Evolutionary conservation across 495 filamentous ascomycete genomes (phyloP).

Genomic region (Xylaria acuta): DNA sequence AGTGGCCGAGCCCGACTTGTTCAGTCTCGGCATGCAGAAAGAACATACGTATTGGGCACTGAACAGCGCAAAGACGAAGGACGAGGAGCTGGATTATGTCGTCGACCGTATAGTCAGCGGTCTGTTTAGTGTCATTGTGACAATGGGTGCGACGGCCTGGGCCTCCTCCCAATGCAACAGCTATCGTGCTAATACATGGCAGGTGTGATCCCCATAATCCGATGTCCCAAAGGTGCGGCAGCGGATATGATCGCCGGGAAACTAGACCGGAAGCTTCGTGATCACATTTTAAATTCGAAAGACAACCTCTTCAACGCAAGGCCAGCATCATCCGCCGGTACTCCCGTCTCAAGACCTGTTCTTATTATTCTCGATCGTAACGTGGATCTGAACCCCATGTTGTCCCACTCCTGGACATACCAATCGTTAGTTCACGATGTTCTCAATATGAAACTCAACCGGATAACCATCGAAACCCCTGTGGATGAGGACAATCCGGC

Average conservation of each 20-base stretch:
- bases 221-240: constrained; percentile 88
- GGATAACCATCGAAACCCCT: constrained; percentile 89
- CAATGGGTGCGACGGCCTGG: constrained; percentile 76
- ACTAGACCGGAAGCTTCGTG: constrained; percentile 91
- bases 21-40: constrained; percentile 90
- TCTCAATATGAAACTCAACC: constrained; percentile 89
- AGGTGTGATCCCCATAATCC: constrained; percentile 92
- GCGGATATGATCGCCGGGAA: constrained; percentile 94
- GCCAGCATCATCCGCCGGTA: constrained; percentile 50
- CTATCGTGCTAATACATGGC: constrained; percentile 27
- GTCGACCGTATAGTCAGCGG: constrained; percentile 93
- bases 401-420: constrained; percentile 99
- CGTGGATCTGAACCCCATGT: constrained; percentile 96
- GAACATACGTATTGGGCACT: constrained; percentile 86
- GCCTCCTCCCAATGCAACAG: constrained; percentile 4
- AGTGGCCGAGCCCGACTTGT: constrained; percentile 93
- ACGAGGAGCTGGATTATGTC: constrained; percentile 84
- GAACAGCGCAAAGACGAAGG: constrained; percentile 89
- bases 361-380: constrained; percentile 93
- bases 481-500: constrained; percentile 75
- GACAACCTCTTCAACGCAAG: constrained; percentile 80
- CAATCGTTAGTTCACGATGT: constrained; percentile 96
- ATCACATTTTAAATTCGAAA: constrained; percentile 96
- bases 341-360: constrained; percentile 77
- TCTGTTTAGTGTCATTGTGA: constrained; percentile 94